These are phyloP conservation scores for Fusarium sp. DNA, from an alignment of 2,329 filamentous ascomycete genomes.

Conservation along the genomic window DNA sequence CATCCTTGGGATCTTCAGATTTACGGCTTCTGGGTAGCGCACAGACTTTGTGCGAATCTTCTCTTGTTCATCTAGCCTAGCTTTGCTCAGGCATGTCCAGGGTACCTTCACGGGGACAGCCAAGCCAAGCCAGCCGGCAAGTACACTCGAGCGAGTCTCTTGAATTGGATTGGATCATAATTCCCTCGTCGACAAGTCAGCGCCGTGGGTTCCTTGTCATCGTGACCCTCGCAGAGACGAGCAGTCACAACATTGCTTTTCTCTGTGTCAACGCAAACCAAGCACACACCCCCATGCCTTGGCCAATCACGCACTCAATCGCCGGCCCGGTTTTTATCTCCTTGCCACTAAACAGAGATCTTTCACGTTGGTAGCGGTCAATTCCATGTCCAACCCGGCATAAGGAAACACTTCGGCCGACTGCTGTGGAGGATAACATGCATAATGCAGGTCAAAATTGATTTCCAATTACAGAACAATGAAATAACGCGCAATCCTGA, in stretches of 20 bases:
- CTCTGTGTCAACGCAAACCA: conserved; percentile 29
- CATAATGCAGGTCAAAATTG: neutral
- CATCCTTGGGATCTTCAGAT: conserved; percentile 43
- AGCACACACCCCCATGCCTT: conserved; percentile 18
- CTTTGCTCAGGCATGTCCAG: conserved; percentile 1
- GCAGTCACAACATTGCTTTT: conserved; percentile 48
- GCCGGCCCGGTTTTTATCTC: conserved; percentile 30
- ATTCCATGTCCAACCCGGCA: conserved; percentile 18
- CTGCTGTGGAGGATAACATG: conserved; percentile 7
- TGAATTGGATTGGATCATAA: conserved; percentile 16
- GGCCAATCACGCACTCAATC: conserved; percentile 24
- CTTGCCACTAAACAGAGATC: conserved; percentile 32
- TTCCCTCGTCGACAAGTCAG: conserved; percentile 31
- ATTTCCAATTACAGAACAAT: neutral
- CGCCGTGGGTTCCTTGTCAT: conserved; percentile 31
- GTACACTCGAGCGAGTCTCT: conserved; percentile 16
- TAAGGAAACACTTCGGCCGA: conserved; percentile 12
- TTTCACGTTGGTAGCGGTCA: conserved; percentile 17
- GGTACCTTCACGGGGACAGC: conserved; percentile 23
- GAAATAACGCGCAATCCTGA: neutral
- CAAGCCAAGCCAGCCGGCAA: conserved; percentile 11
- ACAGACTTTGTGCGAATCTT: conserved; percentile 32
- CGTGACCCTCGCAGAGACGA: conserved; percentile 38
- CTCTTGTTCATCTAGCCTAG: conserved; percentile 4
- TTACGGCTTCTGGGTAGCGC: conserved; percentile 23